Percentiles rank a stretch among this genome's conserved stretches.
Evolutionary conservation across 2,329 filamentous ascomycete species (phyloP).

Genomic region (Gaeumannomyces sp.): DNA sequence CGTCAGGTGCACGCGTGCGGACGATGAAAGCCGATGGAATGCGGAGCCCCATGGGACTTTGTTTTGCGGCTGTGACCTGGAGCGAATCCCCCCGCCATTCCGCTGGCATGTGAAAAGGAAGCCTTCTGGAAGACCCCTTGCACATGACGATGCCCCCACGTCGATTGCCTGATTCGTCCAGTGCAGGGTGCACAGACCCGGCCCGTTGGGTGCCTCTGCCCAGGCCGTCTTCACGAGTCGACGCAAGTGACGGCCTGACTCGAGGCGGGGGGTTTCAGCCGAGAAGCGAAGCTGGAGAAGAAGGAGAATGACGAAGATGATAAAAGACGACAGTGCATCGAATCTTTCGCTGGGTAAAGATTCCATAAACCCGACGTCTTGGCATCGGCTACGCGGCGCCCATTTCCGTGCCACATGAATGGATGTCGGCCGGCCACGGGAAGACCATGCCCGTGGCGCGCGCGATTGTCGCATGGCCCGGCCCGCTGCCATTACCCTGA

Average conservation of each 20-base stretch:
- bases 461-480: neutral
- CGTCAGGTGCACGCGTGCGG: neutral
- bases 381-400: too few relatives aligned
- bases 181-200: neutral
- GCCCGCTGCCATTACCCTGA: neutral
- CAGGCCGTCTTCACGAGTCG: neutral
- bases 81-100: neutral
- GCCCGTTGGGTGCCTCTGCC: neutral
- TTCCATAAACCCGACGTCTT: too few relatives aligned
- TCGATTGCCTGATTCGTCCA: too few relatives aligned
- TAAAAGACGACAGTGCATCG: too few relatives aligned
- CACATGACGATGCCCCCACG: neutral
- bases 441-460: neutral
- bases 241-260: neutral
- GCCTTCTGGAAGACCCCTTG: neutral
- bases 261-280: neutral
- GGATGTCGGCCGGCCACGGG: too few relatives aligned
- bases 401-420: too few relatives aligned
- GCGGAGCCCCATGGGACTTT: slow-evolving; percentile 1
- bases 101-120: slow-evolving; percentile 3
- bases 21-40: slow-evolving; percentile 4
- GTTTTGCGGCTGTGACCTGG: neutral
- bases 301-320: neutral
- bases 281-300: neutral
- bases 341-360: too few relatives aligned